A percentile compares a stretch with the other conserved stretches of the same genome.
Conservation (phyloP, 768 basidiomycete genomes). For the Leccinum obscurum region DNA sequence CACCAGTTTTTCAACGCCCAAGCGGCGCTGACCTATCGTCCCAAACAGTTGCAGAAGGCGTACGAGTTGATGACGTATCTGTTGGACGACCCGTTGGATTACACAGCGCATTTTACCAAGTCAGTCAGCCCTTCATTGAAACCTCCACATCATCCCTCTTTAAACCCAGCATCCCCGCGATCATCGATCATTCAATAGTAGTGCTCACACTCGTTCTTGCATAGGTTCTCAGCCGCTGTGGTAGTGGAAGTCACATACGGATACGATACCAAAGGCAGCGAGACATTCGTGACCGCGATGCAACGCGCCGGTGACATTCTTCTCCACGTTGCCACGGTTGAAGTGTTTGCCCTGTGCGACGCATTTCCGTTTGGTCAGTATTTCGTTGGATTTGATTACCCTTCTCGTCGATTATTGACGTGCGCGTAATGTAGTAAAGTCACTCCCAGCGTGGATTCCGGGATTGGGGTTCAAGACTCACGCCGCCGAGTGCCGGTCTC, state of each 20-base stretch:
- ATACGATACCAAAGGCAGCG: slow-evolving; percentile 2
- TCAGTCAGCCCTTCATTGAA: neutral
- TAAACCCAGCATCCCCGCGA: neutral
- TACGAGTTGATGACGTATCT: slow-evolving; percentile 6
- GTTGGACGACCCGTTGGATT: slow-evolving; percentile 9
- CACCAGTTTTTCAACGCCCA: slow-evolving; percentile 22
- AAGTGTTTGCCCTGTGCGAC: slow-evolving; percentile 7
- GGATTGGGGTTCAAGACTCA: neutral
- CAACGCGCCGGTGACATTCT: slow-evolving; percentile 12
- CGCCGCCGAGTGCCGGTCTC: neutral
- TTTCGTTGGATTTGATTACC: neutral
- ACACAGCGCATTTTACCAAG: slow-evolving; percentile 5
- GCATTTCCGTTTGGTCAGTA: neutral
- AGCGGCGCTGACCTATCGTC: neutral
- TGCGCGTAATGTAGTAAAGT: neutral
- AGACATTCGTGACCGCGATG: slow-evolving; percentile 9
- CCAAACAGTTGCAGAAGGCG: neutral
- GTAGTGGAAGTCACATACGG: neutral
- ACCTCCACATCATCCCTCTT: neutral
- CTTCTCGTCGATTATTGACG: neutral
- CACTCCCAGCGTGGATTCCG: neutral
- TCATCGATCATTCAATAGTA: neutral
- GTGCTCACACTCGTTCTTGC: neutral
- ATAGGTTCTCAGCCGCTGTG: neutral
- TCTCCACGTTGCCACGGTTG: neutral